phyloP scores from a whole-genome alignment of 2,329 filamentous ascomycete genomes.

The Penicillium sp. region DNA sequence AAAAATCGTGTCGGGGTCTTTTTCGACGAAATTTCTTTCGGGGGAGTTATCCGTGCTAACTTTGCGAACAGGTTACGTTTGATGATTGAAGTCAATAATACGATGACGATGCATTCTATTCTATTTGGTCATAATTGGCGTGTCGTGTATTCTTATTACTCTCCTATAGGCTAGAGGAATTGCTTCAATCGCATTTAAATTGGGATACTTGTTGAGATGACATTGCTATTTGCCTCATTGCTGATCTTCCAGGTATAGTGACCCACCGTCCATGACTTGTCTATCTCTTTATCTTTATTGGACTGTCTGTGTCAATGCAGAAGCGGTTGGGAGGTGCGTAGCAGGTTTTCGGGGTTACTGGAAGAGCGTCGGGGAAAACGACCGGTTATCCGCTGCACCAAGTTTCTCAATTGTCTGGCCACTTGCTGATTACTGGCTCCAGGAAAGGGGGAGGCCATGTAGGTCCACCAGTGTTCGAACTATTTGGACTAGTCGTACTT shows the following conservation, averaged over 20 bases:
- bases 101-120: constrained; percentile 29
- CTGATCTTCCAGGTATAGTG: not conserved
- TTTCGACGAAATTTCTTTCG: not conserved
- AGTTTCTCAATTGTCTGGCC: not conserved
- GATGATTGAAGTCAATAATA: constrained; percentile 34
- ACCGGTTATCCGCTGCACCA: not conserved
- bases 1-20: not conserved
- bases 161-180: constrained; percentile 11
- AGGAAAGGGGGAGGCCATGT: not conserved
- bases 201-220: constrained; percentile 4
- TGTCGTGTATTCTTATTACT: constrained; percentile 13
- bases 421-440: not conserved
- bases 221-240: not conserved
- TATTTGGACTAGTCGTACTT: not conserved
- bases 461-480: not conserved
- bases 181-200: constrained; percentile 7
- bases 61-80: constrained; percentile 32
- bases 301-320: not conserved
- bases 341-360: not conserved
- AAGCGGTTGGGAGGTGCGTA: not conserved
- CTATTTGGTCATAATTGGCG: constrained; percentile 4
- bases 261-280: not conserved
- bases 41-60: constrained; percentile 6
- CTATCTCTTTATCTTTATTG: not conserved
- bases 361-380: not conserved